These are phyloP conservation scores for Coccomyxa sp. DNA, from an alignment of 139 green algal species.

Conservation along the genomic window DNA sequence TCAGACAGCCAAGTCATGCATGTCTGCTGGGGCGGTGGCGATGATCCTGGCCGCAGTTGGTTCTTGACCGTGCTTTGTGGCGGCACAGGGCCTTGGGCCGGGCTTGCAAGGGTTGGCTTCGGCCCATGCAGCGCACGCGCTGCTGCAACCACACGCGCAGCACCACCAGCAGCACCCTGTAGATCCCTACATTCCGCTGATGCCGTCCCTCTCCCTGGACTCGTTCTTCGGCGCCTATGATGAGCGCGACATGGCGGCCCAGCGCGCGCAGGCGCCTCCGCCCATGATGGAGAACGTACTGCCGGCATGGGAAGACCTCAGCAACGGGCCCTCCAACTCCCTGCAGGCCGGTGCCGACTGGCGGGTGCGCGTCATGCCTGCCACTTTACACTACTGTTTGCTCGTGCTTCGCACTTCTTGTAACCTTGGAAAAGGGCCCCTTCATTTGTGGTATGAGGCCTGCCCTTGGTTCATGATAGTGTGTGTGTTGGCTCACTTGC, in stretches of 20 bases:
- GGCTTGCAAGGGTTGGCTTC: too few relatives aligned
- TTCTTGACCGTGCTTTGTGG: too few relatives aligned
- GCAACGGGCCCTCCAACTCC: neutral
- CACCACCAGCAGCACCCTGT: neutral
- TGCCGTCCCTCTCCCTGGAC: constrained; percentile 15
- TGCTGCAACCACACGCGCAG: neutral
- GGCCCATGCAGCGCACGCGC: too few relatives aligned
- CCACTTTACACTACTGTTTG: neutral
- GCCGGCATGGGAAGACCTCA: constrained; percentile 1
- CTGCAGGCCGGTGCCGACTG: neutral
- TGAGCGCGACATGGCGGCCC: neutral
- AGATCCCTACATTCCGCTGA: constrained; percentile 10
- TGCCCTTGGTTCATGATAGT: too few relatives aligned
- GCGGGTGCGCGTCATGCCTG: neutral
- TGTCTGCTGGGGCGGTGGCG: too few relatives aligned
- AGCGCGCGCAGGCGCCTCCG: neutral
- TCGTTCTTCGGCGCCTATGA: constrained; percentile 5
- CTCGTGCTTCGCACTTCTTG: neutral
- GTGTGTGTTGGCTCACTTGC: too few relatives aligned
- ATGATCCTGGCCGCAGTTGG: too few relatives aligned
- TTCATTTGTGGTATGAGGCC: too few relatives aligned
- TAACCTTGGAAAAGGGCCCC: neutral
- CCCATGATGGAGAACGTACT: neutral
- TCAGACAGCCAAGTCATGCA: too few relatives aligned
- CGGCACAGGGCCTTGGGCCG: too few relatives aligned